phyloP scores from a whole-genome alignment of 192 early-diverging fungal species.

The Backusella tuberculispora region DNA sequence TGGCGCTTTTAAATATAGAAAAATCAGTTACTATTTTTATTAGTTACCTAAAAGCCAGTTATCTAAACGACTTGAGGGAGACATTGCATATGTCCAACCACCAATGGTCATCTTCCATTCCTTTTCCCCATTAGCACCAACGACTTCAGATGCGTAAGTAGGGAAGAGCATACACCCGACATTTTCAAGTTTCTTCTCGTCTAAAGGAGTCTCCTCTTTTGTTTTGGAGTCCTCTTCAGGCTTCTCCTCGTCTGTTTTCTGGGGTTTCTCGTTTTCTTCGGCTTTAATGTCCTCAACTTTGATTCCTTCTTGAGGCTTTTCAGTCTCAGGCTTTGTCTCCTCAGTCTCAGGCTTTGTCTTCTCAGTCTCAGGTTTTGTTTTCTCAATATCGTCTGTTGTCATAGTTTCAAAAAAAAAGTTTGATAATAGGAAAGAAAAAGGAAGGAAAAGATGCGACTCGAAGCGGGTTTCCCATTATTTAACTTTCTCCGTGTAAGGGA shows the following conservation, averaged over 20 bases:
- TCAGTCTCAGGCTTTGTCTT: neutral
- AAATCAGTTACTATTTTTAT: neutral
- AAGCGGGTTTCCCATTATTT: neutral
- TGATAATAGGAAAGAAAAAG: neutral
- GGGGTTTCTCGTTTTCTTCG: no score
- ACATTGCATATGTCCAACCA: slow-evolving; percentile 38
- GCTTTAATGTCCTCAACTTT: no score
- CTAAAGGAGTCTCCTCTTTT: neutral
- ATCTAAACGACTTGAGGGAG: slow-evolving; percentile 30
- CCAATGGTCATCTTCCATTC: slow-evolving; percentile 31
- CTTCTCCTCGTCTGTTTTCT: no score
- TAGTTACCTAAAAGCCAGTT: slow-evolving; percentile 28
- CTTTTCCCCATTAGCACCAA: neutral
- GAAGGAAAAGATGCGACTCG: neutral
- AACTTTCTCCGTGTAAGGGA: neutral
- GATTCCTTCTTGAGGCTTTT: neutral
- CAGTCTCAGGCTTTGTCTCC: neutral
- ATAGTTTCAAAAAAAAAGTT: neutral
- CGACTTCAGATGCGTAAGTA: slow-evolving; percentile 27
- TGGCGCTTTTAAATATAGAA: neutral
- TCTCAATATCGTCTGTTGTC: neutral
- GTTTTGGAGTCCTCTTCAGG: neutral
- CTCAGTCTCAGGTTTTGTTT: neutral
- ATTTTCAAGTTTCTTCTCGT: neutral
- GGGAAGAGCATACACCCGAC: slow-evolving; percentile 41